These are phyloP conservation scores for Pseudonitzschia multiseries DNA, from an alignment of 108 stramenopile genomes.

Conservation along the genomic window DNA sequence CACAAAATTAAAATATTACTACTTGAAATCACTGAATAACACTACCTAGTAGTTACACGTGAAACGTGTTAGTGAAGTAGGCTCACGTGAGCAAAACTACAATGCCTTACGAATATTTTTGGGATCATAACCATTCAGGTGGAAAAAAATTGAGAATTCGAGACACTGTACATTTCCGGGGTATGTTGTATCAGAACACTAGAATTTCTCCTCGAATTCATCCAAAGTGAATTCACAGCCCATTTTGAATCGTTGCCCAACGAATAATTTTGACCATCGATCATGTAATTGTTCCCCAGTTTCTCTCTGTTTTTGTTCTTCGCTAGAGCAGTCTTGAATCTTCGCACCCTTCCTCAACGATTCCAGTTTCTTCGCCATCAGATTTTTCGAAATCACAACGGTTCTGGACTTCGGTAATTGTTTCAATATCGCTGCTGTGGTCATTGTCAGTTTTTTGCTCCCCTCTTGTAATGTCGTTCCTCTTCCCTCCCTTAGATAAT, in stretches of 20 bases:
- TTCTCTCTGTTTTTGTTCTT: not conserved
- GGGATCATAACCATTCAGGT: no score
- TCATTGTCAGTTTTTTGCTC: not conserved
- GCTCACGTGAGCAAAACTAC: no score
- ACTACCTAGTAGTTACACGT: no score
- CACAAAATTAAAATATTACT: no score
- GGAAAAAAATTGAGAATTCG: no score
- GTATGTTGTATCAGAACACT: no score
- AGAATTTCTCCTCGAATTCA: slow-evolving; percentile 3
- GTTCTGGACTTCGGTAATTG: not conserved
- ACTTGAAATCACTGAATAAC: no score
- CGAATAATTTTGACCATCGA: slow-evolving; percentile 15
- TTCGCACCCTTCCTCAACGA: not conserved
- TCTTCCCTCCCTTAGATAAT: not conserved
- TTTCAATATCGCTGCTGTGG: not conserved
- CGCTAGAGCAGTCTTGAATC: not conserved
- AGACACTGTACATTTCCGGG: no score
- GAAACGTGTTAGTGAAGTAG: no score
- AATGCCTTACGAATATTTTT: no score
- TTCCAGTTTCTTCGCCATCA: not conserved
- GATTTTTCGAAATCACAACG: not conserved
- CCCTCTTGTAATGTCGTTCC: not conserved
- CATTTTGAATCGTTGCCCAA: slow-evolving; percentile 8
- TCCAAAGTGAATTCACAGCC: slow-evolving; percentile 13
- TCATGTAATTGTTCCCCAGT: not conserved